Conservation (phyloP, 352 stramenopile species). For the Phytophthora constricta region DNA sequence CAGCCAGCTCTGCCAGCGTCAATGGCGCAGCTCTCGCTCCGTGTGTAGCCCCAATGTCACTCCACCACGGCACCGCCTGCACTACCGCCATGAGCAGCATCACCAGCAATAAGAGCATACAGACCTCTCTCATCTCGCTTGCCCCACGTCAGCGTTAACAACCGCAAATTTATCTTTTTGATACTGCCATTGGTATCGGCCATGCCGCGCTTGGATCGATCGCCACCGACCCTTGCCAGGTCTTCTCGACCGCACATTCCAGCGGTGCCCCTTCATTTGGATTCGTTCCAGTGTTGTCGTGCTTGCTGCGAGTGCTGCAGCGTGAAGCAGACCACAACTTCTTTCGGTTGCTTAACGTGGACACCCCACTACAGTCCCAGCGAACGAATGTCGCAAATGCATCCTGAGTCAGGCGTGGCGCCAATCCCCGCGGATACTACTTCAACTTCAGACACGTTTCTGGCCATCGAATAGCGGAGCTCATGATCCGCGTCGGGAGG, state of each 20-base stretch:
- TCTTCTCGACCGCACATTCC: slow-evolving; percentile 20
- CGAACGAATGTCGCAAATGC: too few species aligned
- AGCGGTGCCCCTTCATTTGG: slow-evolving; percentile 14
- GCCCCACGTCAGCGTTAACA: too few species aligned
- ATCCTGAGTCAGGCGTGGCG: neutral
- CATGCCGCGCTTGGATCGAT: neutral
- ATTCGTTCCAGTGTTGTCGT: too few species aligned
- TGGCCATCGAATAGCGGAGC: neutral
- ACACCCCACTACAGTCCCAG: too few species aligned
- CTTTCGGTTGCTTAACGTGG: too few species aligned
- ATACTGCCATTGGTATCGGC: too few species aligned
- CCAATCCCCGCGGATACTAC: neutral
- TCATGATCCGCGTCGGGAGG: neutral
- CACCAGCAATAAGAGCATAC: slow-evolving; percentile 9
- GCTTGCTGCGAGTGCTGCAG: too few species aligned
- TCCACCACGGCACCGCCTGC: slow-evolving; percentile 29
- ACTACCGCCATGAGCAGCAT: slow-evolving; percentile 4
- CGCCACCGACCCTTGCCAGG: slow-evolving; percentile 16
- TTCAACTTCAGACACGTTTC: neutral
- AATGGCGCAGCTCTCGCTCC: slow-evolving; percentile 15
- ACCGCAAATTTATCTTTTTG: too few species aligned
- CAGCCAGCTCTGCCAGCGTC: slow-evolving; percentile 17
- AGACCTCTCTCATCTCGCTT: slow-evolving; percentile 11
- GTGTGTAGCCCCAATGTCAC: slow-evolving; percentile 29
- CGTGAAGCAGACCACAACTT: slow-evolving; percentile 4